Evolutionary conservation across 805 yeast species (phyloP), one percentile per base, ranked within the genome.

Genomic region (Pichia deserticola): DNA sequence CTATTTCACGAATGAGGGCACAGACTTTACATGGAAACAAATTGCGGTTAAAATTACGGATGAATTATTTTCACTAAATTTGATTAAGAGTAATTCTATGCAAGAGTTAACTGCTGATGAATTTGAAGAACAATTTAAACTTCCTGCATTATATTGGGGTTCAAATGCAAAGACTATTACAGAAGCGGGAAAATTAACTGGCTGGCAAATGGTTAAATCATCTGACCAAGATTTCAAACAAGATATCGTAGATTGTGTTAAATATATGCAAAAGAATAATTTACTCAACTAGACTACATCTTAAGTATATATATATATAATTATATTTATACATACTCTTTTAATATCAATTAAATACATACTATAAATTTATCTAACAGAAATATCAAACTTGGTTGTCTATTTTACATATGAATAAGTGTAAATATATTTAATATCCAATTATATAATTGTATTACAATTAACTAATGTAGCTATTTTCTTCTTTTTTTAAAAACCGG

Each of bases 401-500:
- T 20, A 2, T 20, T 20, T 20, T 20, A 20, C 20, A 20, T 20
- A 20, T 20, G 3, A 20, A 20, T 20, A 2, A 20, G 20, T 20
- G 20, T 11, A 32, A 32, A 32, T 32, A 32, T 32, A 32, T 32
- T 32, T 32, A 9, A 32, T 11, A 9, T 9, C 8, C 8, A 32
- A 32, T 32, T 32, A 32, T 32, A 32, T 9, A 32, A 8, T 32
- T 32, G 34, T 20, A 3, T 20, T 20, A 20, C 2, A 20, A 20
- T 20, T 20, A 20, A 20, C 20, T 20, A 20, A 20, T 20, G 20
- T 20, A 20, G 20, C 20, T 40, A 48, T 12, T 36, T 36, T n/a
- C 45, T 30, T 34, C 46, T 15, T n/a, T 45, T 49, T 33, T 49
- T 49, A 20, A 49, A 49, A 15, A 49, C 36, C 12, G 52, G 52